Conservation (phyloP, 352 stramenopile genomes). For the Phytophthora capsici region DNA sequence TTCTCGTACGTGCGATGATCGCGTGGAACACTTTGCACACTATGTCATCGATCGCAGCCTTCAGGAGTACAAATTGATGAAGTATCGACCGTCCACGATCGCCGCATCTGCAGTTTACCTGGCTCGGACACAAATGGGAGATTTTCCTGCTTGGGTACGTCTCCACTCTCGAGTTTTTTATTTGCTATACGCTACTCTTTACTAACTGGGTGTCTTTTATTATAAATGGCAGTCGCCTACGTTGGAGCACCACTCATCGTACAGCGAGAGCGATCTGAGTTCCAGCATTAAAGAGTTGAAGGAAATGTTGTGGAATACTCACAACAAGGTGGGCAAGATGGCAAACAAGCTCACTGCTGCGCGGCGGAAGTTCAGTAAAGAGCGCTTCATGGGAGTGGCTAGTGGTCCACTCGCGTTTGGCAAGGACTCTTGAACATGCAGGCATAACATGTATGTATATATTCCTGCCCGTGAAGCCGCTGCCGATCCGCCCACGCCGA, state of each 20-base stretch:
- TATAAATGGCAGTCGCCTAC: constrained; percentile 57
- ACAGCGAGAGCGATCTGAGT: constrained; percentile 63
- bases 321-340: constrained; percentile 70
- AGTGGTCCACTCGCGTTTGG: constrained; percentile 62
- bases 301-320: constrained; percentile 81
- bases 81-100: constrained; percentile 97
- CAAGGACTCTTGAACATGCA: constrained; percentile 37
- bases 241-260: constrained; percentile 80
- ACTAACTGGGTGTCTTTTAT: constrained; percentile 13
- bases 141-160: constrained; percentile 80
- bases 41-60: constrained; percentile 98
- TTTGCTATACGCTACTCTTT: neutral
- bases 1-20: constrained; percentile 70
- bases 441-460: constrained; percentile 25
- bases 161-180: neutral
- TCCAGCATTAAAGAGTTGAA: constrained; percentile 80
- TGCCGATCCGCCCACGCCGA: constrained; percentile 17
- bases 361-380: constrained; percentile 87
- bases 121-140: constrained; percentile 86
- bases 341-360: constrained; percentile 78
- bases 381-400: constrained; percentile 80
- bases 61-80: constrained; percentile 98
- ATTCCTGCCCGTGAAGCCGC: constrained; percentile 26
- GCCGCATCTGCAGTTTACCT: constrained; percentile 98
- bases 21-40: constrained; percentile 92